Percentiles rank a stretch among this genome's conserved stretches.
Conservation (phyloP, 2,329 filamentous ascomycete genomes). For the Nemania serpens region DNA sequence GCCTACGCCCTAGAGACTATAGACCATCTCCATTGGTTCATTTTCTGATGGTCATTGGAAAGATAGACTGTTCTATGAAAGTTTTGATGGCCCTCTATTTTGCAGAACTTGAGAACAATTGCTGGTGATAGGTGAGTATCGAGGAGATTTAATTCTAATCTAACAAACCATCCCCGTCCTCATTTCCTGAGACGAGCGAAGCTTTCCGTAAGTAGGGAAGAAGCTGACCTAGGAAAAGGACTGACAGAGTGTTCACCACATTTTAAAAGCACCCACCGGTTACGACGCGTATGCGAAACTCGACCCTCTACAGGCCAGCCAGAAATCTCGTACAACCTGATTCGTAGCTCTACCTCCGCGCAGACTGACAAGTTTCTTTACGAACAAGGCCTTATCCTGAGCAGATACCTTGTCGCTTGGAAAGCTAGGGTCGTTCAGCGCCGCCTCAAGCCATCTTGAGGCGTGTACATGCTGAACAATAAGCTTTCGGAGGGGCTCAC, state of each 20-base stretch:
- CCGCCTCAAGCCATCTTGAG: constrained; percentile 66
- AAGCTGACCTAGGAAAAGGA: not conserved
- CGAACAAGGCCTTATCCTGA: constrained; percentile 65
- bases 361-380: constrained; percentile 69
- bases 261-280: not conserved
- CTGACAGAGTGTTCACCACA: not conserved
- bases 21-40: no score
- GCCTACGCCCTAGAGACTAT: no score
- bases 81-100: no score
- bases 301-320: constrained; percentile 67
- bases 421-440: constrained; percentile 60
- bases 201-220: not conserved
- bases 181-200: not conserved
- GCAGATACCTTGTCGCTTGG: constrained; percentile 62
- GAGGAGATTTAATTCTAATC: constrained; percentile 1
- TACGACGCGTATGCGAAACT: constrained; percentile 66
- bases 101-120: no score
- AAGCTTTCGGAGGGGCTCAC: constrained; percentile 73
- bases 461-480: constrained; percentile 60
- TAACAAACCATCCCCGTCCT: not conserved
- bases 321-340: constrained; percentile 72
- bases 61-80: no score
- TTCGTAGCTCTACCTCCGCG: constrained; percentile 68
- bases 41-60: no score
- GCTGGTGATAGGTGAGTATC: not conserved